Evolutionary conservation across 1,139 yeast genomes (phyloP), one percentile per base, ranked within the genome.

Genomic region (Saccharomyces hybrid): DNA sequence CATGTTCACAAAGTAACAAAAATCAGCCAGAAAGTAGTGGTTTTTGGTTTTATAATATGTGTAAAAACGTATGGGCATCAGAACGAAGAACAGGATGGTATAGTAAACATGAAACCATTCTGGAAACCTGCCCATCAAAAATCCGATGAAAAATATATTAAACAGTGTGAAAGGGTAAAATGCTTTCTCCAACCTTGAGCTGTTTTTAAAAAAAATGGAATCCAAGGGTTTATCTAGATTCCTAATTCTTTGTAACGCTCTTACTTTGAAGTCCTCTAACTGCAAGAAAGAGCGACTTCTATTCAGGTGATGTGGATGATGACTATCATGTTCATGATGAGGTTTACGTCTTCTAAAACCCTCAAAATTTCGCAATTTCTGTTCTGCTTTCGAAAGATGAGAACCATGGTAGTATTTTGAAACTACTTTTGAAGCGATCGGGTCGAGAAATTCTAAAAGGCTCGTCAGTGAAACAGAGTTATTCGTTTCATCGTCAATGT

Each of bases 21-120:
- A 76, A 70, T 93, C 99, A 0, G 97, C 98, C 68, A 93, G 75
- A 67, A 84, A 93, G 71, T 88, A 93, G 59, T 91, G 96, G 72
- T 79, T 89, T 14, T 87, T 81, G 52, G 77, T 78, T 67, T 87
- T 87, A 72, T 85, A 86, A 70, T 88, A 93, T 0, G 95, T 82
- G 71, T 89, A 85, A 63, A 86, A 79, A 54, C 99, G 75, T 51
- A 91, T 83, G 0, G 99, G 98, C 84, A 91, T 81, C 57, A 93
- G 75, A 1, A 86, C 62, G 5, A 74, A 66, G 58, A 86, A 78
- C 53, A 88, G 72, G 0, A 73, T 73, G 0, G 96, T 82, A 69
- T 93, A 93, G 62, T 84, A 80, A 2, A 84, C 70, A 60, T 90
- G 98, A 69, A 91, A 86, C 68, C 78, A 80, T 47, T 80, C 78